Conservation (phyloP, 345 rosid genomes). For the Eucalyptus sideroxylon region DNA sequence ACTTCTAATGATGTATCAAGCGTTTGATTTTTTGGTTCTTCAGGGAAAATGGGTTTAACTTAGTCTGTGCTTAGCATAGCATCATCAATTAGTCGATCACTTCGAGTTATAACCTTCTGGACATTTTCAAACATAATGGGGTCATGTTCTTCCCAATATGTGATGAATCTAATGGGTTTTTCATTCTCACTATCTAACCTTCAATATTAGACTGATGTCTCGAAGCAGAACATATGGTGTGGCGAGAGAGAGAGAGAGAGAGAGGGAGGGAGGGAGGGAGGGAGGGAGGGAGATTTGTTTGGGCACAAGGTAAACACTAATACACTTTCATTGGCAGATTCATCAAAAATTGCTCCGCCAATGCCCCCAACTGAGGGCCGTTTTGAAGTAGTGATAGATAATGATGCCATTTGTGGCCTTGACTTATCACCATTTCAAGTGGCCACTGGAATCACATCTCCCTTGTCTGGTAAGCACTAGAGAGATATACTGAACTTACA, state of each 20-base stretch:
- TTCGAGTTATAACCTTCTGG: neutral
- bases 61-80: neutral
- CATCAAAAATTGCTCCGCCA: constrained; percentile 41
- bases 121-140: neutral
- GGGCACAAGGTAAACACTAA: neutral
- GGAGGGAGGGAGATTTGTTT: neutral
- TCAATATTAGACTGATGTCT: neutral
- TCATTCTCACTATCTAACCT: neutral
- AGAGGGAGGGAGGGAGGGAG: neutral
- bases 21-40: neutral
- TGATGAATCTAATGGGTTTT: neutral
- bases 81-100: neutral
- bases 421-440: constrained; percentile 65
- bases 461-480: constrained; percentile 28
- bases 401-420: constrained; percentile 29
- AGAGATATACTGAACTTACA: neutral
- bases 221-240: neutral
- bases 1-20: neutral
- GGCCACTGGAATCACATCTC: constrained; percentile 57
- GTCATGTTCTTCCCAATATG: neutral
- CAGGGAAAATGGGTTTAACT: neutral
- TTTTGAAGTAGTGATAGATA: constrained; percentile 55
- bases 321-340: constrained; percentile 17
- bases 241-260: neutral
- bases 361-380: constrained; percentile 74